Base-by-base conservation (phyloP, 129 eudicot genomes). In the Calendula officinalis region DNA sequence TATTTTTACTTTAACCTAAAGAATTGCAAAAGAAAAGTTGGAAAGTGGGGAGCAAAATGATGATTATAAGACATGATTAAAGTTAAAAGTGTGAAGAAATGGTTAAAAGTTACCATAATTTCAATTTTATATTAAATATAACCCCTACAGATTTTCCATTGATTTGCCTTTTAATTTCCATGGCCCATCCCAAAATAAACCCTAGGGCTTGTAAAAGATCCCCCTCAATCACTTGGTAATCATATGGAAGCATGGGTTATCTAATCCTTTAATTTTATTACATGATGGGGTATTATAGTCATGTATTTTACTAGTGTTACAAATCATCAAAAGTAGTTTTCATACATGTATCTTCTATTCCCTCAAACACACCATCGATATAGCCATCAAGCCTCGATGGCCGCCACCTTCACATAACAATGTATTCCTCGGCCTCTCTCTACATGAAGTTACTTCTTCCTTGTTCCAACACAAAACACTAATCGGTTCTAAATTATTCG, bases 21-120 rank as follows among this genome's bases (percentile, higher is more conserved):
- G 36, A 16, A 64, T 45, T 72, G 55, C 51, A 55, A 72, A 63
- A 54, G 58, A 59, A 52, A 41, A 64, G 65, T 35, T 62, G 59
- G 6, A 55, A 63, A 63, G 77, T 45, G 71, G 77, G 71, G 65
- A 72, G 70, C 77, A 45, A 45, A 72, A 72, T 72, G 77, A 72
- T 72, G 77, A 63, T 63, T 44, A 34, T 65, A 64, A 63, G 70
- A 43, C 58, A 72, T 64, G 77, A 72, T 72, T 72, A 62, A 64
- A 72, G 71, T 40, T 64, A 63, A 63, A 72, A 72, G 77, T 17
- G 65, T 44, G 38, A 42, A 34, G 57, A 63, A 72, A 53, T 44
- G 64, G 30, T 72, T 63, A 64, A 72, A 72, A 72, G 77, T 63
- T 63, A 54, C 71, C 59, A 72, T 63, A 63, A 62, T 63, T 38